A percentile compares a stretch with the other conserved stretches of the same genome.
Conservation (phyloP, 1,284 basidiomycete genomes). For the Pseudozyma tsukubaensis region DNA sequence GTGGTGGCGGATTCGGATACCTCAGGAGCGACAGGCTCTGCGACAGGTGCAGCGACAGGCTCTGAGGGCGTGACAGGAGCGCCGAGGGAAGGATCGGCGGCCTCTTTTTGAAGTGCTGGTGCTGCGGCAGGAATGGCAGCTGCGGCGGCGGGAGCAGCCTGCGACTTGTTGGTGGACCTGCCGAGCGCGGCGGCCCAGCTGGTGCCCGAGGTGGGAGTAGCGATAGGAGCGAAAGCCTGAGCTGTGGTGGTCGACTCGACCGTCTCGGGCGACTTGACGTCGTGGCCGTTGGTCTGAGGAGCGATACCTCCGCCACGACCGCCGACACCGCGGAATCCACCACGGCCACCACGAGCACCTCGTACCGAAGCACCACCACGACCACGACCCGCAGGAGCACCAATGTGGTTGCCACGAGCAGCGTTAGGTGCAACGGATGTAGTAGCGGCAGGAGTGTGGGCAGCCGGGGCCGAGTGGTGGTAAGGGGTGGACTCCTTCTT, state of each 20-base stretch:
- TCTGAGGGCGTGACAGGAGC: conserved; percentile 9
- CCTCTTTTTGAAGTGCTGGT: conserved; percentile 32
- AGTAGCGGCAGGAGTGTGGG: conserved; percentile 16
- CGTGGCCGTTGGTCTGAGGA: conserved; percentile 56
- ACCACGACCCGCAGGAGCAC: conserved; percentile 47
- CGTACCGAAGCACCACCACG: conserved; percentile 52
- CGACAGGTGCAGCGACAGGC: conserved; percentile 22
- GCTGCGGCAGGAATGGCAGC: conserved; percentile 36
- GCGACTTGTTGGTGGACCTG: conserved; percentile 38
- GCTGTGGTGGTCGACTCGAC: conserved; percentile 36
- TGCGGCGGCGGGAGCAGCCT: conserved; percentile 33
- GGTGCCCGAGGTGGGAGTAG: conserved; percentile 49
- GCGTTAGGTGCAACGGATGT: conserved; percentile 28
- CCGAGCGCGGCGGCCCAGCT: conserved; percentile 60
- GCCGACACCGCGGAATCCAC: conserved; percentile 56
- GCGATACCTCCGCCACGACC: conserved; percentile 56
- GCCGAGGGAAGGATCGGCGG: conserved; percentile 23
- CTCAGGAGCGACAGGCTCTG: conserved; percentile 21
- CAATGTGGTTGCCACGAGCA: conserved; percentile 45
- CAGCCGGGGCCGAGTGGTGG: conserved; percentile 26
- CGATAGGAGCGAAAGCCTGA: conserved; percentile 45
- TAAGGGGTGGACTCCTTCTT: conserved; percentile 59
- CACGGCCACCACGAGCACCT: conserved; percentile 59
- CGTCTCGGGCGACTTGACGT: conserved; percentile 44
- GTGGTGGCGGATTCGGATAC: conserved; percentile 43